phyloP scores from a whole-genome alignment of 2,329 filamentous ascomycete species.

The Trichophyton rubrum region DNA sequence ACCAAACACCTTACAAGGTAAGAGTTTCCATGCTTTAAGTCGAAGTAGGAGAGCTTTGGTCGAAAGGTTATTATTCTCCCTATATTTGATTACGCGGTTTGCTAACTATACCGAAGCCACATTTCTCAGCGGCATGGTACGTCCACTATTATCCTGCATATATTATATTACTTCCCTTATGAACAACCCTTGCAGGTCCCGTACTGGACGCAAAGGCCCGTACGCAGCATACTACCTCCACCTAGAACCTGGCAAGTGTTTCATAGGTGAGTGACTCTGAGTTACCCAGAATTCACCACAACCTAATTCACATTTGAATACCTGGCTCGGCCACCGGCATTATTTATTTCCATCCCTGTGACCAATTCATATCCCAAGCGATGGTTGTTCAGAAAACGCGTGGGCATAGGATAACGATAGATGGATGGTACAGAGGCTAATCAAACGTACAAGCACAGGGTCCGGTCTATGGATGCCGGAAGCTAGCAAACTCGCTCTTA shows the following conservation, averaged over 20 bases:
- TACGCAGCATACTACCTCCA: slow-evolving; percentile 87
- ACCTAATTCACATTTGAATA: neutral
- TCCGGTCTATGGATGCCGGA: slow-evolving; percentile 76
- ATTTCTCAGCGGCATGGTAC: slow-evolving; percentile 72
- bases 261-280: slow-evolving; percentile 49
- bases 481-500: slow-evolving; percentile 47
- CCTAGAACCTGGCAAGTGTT: slow-evolving; percentile 57
- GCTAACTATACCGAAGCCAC: slow-evolving; percentile 40
- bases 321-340: neutral
- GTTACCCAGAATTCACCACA: neutral
- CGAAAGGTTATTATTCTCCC: no score
- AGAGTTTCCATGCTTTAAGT: slow-evolving; percentile 14
- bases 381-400: neutral
- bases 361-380: neutral
- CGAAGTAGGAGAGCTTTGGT: neutral
- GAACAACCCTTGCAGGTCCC: slow-evolving; percentile 42
- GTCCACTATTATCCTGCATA: slow-evolving; percentile 12
- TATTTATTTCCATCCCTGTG: neutral
- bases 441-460: slow-evolving; percentile 30
- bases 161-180: slow-evolving; percentile 10
- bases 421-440: neutral
- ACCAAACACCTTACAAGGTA: slow-evolving; percentile 82
- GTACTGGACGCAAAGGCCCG: slow-evolving; percentile 73
- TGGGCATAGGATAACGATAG: neutral
- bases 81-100: neutral